Base-by-base conservation (phyloP, 495 filamentous ascomycete genomes). In the Terfezia claveryi region DNA sequence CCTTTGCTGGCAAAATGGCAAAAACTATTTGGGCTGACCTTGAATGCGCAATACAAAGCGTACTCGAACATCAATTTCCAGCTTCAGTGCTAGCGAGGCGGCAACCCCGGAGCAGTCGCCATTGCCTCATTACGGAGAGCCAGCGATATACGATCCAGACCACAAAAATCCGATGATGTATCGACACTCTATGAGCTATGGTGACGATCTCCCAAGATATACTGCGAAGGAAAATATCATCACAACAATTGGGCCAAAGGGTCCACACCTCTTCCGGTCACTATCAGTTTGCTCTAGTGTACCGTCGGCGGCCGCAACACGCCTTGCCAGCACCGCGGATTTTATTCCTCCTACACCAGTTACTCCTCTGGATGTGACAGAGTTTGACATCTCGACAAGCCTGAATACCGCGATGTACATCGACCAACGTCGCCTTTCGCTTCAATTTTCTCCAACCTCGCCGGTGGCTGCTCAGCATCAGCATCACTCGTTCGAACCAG, bases 241-340 rank as follows among this genome's bases (percentile, higher is more conserved):
- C 62, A 71, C 78, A 38, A 80, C 87, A 2, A 76, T 86, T 62
- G 87, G 87, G 23, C 87, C 87, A 7, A 73, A 71, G 58, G 87
- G 88, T 5, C 88, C 87, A 3, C 88, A 94, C 70, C 72, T 95
- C n/a, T 95, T 95, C 69, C 76, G 85, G 55, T 72, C 70, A 37
- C 80, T 67, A 49, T 71, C 69, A 10, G 58, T 59, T 32, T 62
- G 46, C 46, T 63, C 41, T 16, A 51, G 59, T 44, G 51, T 55
- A 27, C 64, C 67, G 64, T 65, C 59, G 58, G 38, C 49, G 58
- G 64, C 49, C 62, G 59, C 44, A 52, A 41, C 46, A 38, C 58
- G 54, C 38, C 55, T 65, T 54, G 62, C 63, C 41, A 58, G 62
- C 37, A 64, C 62, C 37, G 62, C 62, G 4, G 41, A 46, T 17